Conservation (phyloP, 305 asterid genomes). For the Andrographis paniculata region DNA sequence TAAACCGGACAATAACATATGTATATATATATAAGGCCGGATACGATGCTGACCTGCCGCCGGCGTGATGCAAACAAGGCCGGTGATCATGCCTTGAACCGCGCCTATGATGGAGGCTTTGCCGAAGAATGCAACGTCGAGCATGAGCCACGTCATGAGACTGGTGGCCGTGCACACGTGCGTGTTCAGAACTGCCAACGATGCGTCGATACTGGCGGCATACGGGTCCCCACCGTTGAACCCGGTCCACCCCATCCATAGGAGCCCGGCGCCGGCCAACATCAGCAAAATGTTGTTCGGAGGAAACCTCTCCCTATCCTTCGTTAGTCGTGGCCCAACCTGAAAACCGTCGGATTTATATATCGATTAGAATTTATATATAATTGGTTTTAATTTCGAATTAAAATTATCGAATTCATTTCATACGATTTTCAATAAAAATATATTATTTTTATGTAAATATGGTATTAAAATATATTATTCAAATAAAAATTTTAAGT, state of each 20-base stretch:
- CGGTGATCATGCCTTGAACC: slow-evolving; percentile 66
- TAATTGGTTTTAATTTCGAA: too few species aligned
- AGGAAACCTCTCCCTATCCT: slow-evolving; percentile 51
- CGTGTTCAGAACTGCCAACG: slow-evolving; percentile 55
- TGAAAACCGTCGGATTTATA: slow-evolving; percentile 3
- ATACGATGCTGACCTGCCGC: slow-evolving; percentile 64
- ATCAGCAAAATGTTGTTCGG: slow-evolving; percentile 50
- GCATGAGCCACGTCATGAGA: slow-evolving; percentile 47
- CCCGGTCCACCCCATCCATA: slow-evolving; percentile 69
- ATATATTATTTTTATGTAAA: too few species aligned
- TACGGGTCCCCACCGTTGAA: slow-evolving; percentile 73
- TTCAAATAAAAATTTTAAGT: too few species aligned
- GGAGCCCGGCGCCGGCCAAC: slow-evolving; percentile 52
- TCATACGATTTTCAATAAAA: too few species aligned
- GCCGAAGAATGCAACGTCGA: slow-evolving; percentile 44
- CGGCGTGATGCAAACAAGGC: slow-evolving; percentile 62
- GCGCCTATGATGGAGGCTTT: slow-evolving; percentile 57
- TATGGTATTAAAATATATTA: too few species aligned
- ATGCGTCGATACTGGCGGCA: slow-evolving; percentile 39
- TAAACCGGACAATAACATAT: too few species aligned
- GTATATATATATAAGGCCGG: too few species aligned
- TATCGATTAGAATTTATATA: neutral
- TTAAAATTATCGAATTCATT: too few species aligned
- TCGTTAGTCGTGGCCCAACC: slow-evolving; percentile 53
- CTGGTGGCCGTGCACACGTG: slow-evolving; percentile 61